Evolutionary conservation across 2,329 filamentous ascomycete species (phyloP).

Genomic region (Xylariaceae sp.): DNA sequence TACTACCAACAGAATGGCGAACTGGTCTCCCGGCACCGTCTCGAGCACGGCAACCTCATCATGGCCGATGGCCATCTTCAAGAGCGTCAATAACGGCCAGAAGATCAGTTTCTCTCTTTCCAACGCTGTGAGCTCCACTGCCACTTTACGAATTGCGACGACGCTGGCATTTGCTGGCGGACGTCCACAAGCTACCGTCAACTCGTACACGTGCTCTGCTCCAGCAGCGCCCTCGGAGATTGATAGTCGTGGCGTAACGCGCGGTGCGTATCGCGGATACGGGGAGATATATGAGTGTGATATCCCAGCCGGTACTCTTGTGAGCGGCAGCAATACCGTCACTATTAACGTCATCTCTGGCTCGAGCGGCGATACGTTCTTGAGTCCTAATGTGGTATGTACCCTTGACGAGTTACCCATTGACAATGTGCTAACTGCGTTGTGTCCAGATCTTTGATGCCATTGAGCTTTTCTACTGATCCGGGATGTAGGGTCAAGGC

Average conservation of each 20-base stretch:
- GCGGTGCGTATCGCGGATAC: conserved; percentile 52
- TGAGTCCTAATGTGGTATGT: conserved; percentile 45
- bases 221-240: conserved; percentile 42
- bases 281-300: conserved; percentile 52
- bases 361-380: conserved; percentile 41
- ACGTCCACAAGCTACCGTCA: conserved; percentile 42
- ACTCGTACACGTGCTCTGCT: conserved; percentile 29
- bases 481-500: too few species aligned
- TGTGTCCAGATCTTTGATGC: conserved; percentile 26
- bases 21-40: conserved; percentile 39
- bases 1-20: conserved; percentile 15
- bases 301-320: conserved; percentile 46
- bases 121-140: conserved; percentile 37
- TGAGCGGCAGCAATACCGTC: conserved; percentile 48
- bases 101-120: conserved; percentile 39
- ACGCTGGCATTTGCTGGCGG: conserved; percentile 52
- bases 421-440: conserved; percentile 4
- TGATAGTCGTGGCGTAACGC: conserved; percentile 51
- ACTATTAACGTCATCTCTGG: conserved; percentile 48
- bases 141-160: conserved; percentile 51
- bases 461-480: conserved; percentile 30
- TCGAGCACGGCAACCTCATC: conserved; percentile 39
- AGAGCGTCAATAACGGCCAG: conserved; percentile 41
- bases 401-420: not conserved
- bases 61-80: conserved; percentile 56